These are phyloP conservation scores for Capronia epimyces DNA, from an alignment of 2,329 filamentous ascomycete genomes.

Conservation along the genomic window DNA sequence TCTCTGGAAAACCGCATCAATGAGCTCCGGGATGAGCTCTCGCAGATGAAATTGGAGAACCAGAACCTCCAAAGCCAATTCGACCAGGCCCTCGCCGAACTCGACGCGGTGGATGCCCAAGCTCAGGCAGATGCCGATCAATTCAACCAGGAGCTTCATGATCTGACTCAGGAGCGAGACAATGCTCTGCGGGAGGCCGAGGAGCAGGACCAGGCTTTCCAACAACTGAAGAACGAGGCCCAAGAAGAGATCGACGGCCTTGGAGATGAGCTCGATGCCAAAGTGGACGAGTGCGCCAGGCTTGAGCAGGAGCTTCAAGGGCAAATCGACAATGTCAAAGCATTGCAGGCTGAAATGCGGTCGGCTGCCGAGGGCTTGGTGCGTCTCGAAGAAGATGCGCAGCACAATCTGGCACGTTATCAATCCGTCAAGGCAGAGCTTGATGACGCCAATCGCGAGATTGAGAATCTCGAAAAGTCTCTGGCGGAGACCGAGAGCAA, in stretches of 20 bases:
- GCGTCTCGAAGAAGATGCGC: slow-evolving; percentile 81
- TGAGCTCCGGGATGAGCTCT: slow-evolving; percentile 78
- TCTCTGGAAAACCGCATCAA: slow-evolving; percentile 79
- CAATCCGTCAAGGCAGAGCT: slow-evolving; percentile 78
- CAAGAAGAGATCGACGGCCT: slow-evolving; percentile 55
- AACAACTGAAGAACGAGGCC: slow-evolving; percentile 52
- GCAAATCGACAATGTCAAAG: slow-evolving; percentile 78
- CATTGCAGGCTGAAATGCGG: slow-evolving; percentile 90
- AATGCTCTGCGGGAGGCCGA: slow-evolving; percentile 72
- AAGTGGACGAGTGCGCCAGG: slow-evolving; percentile 63
- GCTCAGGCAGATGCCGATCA: slow-evolving; percentile 78
- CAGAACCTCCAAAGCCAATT: slow-evolving; percentile 81
- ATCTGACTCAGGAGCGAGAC: slow-evolving; percentile 76
- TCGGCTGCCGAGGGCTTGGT: slow-evolving; percentile 82
- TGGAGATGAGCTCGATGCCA: slow-evolving; percentile 63
- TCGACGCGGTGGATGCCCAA: slow-evolving; percentile 65
- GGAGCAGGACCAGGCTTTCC: slow-evolving; percentile 51
- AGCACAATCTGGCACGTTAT: slow-evolving; percentile 70
- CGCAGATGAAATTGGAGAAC: slow-evolving; percentile 78
- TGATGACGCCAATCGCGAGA: slow-evolving; percentile 75
- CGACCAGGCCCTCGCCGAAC: slow-evolving; percentile 71
- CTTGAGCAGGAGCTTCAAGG: slow-evolving; percentile 68
- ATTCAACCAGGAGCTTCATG: slow-evolving; percentile 71
- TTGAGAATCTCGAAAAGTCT: slow-evolving; percentile 77
- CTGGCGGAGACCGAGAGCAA: slow-evolving; percentile 82